Evolutionary conservation across 345 rosid genomes (phyloP).

Genomic region (Angophora floribunda): DNA sequence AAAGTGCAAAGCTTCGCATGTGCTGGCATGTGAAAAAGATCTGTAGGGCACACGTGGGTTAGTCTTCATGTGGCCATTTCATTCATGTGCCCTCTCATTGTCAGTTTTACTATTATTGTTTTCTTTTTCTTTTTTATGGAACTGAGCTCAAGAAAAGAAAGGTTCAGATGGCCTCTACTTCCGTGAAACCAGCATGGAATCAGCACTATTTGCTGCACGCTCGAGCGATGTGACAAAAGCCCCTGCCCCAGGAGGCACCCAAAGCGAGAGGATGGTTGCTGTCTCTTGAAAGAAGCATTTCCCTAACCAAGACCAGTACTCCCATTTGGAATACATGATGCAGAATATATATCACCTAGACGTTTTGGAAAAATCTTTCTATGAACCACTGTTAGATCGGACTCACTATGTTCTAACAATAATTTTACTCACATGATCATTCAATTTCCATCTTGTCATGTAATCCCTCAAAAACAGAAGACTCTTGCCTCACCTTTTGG

Average conservation of each 20-base stretch:
- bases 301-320: not conserved
- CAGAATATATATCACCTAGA: not conserved
- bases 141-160: not conserved
- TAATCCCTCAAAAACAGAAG: not conserved
- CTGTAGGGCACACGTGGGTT: not conserved
- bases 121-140: not conserved
- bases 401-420: not conserved
- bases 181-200: not conserved
- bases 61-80: not conserved
- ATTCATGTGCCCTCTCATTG: not conserved
- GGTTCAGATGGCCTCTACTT: not conserved
- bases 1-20: not conserved
- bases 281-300: not conserved
- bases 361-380: not conserved
- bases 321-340: not conserved
- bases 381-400: not conserved
- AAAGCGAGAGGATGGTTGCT: not conserved
- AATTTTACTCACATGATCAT: not conserved
- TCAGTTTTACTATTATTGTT: not conserved
- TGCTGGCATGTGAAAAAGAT: not conserved
- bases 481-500: not conserved
- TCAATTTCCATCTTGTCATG: not conserved
- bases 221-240: not conserved
- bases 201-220: not conserved
- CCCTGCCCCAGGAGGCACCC: not conserved